Evolutionary conservation across 2,329 filamentous ascomycete genomes (phyloP).

Genomic region (Ploettnerulaceae sp.): DNA sequence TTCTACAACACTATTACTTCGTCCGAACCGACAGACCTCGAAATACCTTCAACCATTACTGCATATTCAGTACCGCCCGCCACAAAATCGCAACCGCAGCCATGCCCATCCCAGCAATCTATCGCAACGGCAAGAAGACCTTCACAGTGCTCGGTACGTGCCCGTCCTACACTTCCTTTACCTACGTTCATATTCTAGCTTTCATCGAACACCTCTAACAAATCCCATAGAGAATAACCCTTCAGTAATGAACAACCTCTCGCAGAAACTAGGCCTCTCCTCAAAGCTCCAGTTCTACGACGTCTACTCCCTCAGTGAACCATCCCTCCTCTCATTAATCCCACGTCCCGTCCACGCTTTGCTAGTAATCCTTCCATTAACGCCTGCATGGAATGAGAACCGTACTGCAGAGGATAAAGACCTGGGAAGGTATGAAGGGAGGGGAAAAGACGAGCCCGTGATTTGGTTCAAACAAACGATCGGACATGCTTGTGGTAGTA

Average conservation of each 20-base stretch:
- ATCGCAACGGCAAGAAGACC: slow-evolving; percentile 24
- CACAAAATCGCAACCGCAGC: neutral
- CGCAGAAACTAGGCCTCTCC: slow-evolving; percentile 81
- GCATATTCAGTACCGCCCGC: neutral
- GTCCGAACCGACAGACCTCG: too few relatives aligned
- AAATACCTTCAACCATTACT: neutral
- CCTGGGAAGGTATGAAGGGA: slow-evolving; percentile 58
- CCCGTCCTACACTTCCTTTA: neutral
- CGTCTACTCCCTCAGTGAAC: slow-evolving; percentile 85
- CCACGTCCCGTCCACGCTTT: slow-evolving; percentile 84
- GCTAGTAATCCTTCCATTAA: slow-evolving; percentile 87
- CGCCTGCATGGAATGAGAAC: slow-evolving; percentile 70
- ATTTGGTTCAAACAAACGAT: slow-evolving; percentile 96
- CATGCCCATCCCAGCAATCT: slow-evolving; percentile 22
- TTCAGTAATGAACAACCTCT: slow-evolving; percentile 77
- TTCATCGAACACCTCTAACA: slow-evolving; percentile 2
- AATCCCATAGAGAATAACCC: slow-evolving; percentile 57
- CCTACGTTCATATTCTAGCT: too few relatives aligned
- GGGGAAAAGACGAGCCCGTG: slow-evolving; percentile 68
- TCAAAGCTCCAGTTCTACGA: slow-evolving; percentile 75
- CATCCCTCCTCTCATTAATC: slow-evolving; percentile 77
- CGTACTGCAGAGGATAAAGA: slow-evolving; percentile 68
- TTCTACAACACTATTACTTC: too few relatives aligned
- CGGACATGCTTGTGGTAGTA: slow-evolving; percentile 85
- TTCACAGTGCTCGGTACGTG: slow-evolving; percentile 25